Base-by-base conservation (phyloP, 2,329 filamentous ascomycete genomes). In the Elsinoe australis region DNA sequence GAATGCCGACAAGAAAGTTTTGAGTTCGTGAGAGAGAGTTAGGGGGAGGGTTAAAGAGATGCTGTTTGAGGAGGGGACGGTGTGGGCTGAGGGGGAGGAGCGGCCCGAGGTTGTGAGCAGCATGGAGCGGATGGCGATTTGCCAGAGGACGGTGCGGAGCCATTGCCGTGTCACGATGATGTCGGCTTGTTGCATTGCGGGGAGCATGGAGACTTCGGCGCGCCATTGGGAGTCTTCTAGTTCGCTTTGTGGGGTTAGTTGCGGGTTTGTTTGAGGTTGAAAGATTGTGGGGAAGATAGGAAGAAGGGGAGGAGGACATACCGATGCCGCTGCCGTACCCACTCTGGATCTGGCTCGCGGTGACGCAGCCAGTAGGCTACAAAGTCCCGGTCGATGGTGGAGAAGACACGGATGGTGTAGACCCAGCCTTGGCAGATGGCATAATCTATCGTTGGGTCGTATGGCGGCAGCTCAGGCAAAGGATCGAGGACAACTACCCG, bases 111-210 rank as follows among this genome's bases (percentile, higher is more conserved):
- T 68, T 5, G 72, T 59, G 8, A 72, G 60, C 6, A 65, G 66
- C 49, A 71, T 71, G 9, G 68, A 70, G 62, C 45, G 32, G 32
- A 74, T 67, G 10, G 71, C 71, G 49, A 74, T 66, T 36, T 71
- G 69, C 71, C 71, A 74, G 0, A 71, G 62, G 22, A 73, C 56
- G 1, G 70, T 72, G 12, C 69, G 61, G 35, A 73, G 60, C 71
- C 71, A 74, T 52, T 73, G 71, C 12, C 69, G 63, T 0, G 71
- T 73, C 41, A 74, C 67, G 38, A 69, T 65, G n/a, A 74, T 59
- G 51, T 74, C 71, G 4, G 70, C 71, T 48, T 70, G 68, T 57
- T 72, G 69, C 60, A 71, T 65, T 45, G 63, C 60, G 5, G 64
- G 62, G 15, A 71, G 29, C n/a, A 49, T 33, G 28, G 35, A 47